Base-by-base conservation (phyloP, 2,329 filamentous ascomycete genomes). In the Aspergillus pseudoterreus region DNA sequence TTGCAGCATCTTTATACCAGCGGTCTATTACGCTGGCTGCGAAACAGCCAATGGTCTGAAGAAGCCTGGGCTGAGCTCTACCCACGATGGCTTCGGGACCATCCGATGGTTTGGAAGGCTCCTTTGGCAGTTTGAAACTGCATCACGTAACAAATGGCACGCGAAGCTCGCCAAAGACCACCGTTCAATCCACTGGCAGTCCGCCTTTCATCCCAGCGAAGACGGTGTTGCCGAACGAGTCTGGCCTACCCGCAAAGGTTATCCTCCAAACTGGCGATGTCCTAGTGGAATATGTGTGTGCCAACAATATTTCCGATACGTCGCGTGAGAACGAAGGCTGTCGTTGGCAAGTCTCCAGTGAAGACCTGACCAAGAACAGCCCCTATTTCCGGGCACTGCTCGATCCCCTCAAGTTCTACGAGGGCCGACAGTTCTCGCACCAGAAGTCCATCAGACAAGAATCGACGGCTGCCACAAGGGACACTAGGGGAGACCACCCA, bases 341-440 rank as follows among this genome's bases (percentile, higher is more conserved):
- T 52, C 56, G 57, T 21, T 74, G 72, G 63, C 64, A 63, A 48
- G 66, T 74, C 10, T 64, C 62, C 36, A 72, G 65, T 45, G 52
- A 61, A 4, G 55, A 56, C 35, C 57, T 75, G 12, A 64, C 57
- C 19, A 43, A 53, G 17, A 65, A 66, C 6, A 74, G 71, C 44
- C 63, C 64, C 4, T 76, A 75, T 41, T 75, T 75, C 46, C 54
- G 63, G 17, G 69, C 64, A 17, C 57, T 75, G 11, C 57, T 76
- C 14, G 71, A 75, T 33, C 67, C 71, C 2, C 57, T 65, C 12
- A 75, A 75, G 49, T 75, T 76, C 49, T 63, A 62, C 2, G 73
- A 75, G 53, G 72, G 73, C 5, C 64, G 63, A 44, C 45, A 59
- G 4, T 60, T 75, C 52, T 57, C 61, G 47, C 58, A 64, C 21